Base-by-base conservation (phyloP, 2,329 filamentous ascomycete species). In the Pseudocercospora fijiensis region DNA sequence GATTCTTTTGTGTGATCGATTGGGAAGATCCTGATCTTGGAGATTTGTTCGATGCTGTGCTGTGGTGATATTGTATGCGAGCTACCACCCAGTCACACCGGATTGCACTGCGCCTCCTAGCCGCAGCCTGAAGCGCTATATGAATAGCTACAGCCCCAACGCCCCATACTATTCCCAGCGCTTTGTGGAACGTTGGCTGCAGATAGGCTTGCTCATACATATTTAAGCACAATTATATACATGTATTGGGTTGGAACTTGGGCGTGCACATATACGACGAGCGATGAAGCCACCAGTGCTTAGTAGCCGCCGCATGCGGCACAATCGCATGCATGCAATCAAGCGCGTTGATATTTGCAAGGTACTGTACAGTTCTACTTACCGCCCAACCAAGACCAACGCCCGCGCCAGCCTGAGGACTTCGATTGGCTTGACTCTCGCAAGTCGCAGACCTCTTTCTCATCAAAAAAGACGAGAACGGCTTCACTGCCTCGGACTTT, bases 401-500 rank as follows among this genome's bases (percentile, higher is more conserved):
- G 22, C 20, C 24, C 24, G 49, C 20, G 49, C 49, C 49, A 7
- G 10, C 45, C 45, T 22, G 45, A 24, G 24, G 9, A 8, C 22
- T 18, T 28, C 37, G 28, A 30, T 6, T 30, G 28, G 28, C 28
- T 30, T 9, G 33, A 16, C 27, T 57, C 20, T 27, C 11, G 33
- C 20, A 41, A 13, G 10, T 37, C 61, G 28, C 45, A 65, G 16
- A 62, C 55, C 24, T 64, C 58, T 16, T 65, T 55, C 16, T 67
- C 58, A 20, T 70, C 66, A 51, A 71, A 73, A 57, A 70, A 72
- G 1, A 73, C 63, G 10, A 74, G 65, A 10, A 74, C 70, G 4
- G 72, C 71, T 58, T 74, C 72, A 47, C 71, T 74, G 1, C 71
- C 72, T 56, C 72, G 64, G 1, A 73, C 68, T 0, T 41, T 61